phyloP scores from a whole-genome alignment of 2,329 filamentous ascomycete genomes.

The Alternaria atra region DNA sequence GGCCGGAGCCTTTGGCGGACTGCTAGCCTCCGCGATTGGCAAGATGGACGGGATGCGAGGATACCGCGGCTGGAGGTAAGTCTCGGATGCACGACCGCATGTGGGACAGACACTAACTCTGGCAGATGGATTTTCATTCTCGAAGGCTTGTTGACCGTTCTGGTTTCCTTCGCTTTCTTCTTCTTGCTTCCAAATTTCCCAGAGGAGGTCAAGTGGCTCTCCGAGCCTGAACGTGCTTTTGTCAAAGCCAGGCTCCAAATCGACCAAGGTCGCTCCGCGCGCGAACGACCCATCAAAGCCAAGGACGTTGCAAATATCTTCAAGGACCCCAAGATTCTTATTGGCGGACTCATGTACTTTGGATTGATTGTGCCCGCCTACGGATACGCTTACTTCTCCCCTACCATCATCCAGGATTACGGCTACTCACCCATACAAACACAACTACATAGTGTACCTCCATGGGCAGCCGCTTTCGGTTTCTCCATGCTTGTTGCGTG shows the following conservation, averaged over 20 bases:
- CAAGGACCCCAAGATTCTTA: constrained; percentile 59
- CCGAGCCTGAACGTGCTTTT: constrained; percentile 56
- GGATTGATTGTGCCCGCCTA: constrained; percentile 55
- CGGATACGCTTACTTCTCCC: constrained; percentile 59
- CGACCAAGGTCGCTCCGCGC: constrained; percentile 59
- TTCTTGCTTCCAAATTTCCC: constrained; percentile 61
- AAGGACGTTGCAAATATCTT: constrained; percentile 58
- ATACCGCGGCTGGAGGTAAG: constrained; percentile 73
- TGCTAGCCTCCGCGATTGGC: constrained; percentile 87
- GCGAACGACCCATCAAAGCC: constrained; percentile 54
- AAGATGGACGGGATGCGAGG: constrained; percentile 78
- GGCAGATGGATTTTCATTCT: constrained; percentile 78
- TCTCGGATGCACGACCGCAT: background rate
- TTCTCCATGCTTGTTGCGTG: constrained; percentile 80
- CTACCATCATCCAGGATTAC: constrained; percentile 59
- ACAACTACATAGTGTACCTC: constrained; percentile 64
- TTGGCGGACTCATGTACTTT: constrained; percentile 63
- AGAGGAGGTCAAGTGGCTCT: constrained; percentile 60
- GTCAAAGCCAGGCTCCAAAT: constrained; percentile 57
- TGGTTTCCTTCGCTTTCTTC: constrained; percentile 57
- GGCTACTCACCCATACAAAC: constrained; percentile 64
- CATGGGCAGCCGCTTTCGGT: constrained; percentile 77
- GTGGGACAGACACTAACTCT: background rate
- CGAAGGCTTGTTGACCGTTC: constrained; percentile 60
- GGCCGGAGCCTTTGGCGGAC: constrained; percentile 84